Base-by-base conservation (phyloP, 176 grass and related monocot species). In the Tillandsia leiboldiana region DNA sequence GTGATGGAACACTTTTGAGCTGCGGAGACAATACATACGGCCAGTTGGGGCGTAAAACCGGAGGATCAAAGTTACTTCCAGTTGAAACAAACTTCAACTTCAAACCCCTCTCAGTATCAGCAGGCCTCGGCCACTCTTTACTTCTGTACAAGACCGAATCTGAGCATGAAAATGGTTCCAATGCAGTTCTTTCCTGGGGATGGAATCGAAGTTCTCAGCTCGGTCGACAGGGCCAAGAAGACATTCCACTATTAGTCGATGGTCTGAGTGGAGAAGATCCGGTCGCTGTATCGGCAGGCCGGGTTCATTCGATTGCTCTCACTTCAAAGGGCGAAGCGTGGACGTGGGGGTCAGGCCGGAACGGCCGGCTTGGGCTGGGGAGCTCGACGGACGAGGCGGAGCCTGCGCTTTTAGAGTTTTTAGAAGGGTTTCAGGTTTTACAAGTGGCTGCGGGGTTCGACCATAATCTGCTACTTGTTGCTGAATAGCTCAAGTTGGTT, bases 191-290 rank as follows among this genome's bases (percentile, higher is more conserved):
- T 65, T 92, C 93, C 29, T 90, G 93, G 89, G 89, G 93, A 68
- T 97, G 93, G 93, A 97, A 87, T 70, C 76, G 79, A 61, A 91
- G 89, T 58, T 88, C 77, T 53, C 93, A 97, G 79, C 84, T 97
- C 10, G 93, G 93, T 57, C 86, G 86, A 51, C 56, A 56, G 4
- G 84, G 89, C 24, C 48, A 65, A 71, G 84, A 81, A 73, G 86
- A 89, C 50, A 7, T 71, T 54, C 93, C 89, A 4, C 62, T 26
- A 63, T 49, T 85, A 51, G 73, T 96, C 13, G 64, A 89, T 11
- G 66, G 53, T 83, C 80, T 92, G n/a, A 51, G 63, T 24, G 71
- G 53, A 51, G 86, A 96, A 77, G 65, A 50, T 7, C 77, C 76
- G 7, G 62, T 83, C 26, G 81, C 81, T 3, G 73, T 79, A 18